Conservation (phyloP, 1,284 basidiomycete genomes). For the Moniliophthora roreri region DNA sequence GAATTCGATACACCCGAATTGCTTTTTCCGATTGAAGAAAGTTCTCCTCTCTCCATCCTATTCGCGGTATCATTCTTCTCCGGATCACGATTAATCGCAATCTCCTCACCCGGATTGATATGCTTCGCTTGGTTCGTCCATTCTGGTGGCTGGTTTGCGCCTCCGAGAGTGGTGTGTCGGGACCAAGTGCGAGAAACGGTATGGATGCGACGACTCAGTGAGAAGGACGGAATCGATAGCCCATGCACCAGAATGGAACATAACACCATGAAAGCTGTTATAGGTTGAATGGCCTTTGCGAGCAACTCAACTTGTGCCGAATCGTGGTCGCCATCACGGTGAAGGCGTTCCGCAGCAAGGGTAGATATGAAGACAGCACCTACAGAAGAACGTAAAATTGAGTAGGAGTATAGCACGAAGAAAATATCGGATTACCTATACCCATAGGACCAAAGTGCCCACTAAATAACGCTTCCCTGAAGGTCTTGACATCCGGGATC, state of each 20-base stretch:
- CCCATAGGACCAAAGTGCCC: conserved; percentile 8
- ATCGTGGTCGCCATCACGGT: background rate
- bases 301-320: background rate
- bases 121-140: conserved; percentile 6
- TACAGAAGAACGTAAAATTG: background rate
- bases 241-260: conserved; percentile 7
- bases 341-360: background rate
- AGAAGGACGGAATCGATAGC: conserved; percentile 7
- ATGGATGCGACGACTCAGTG: conserved; percentile 5
- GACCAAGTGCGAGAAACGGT: conserved; percentile 11
- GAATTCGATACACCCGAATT: background rate
- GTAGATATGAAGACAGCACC: conserved; percentile 8
- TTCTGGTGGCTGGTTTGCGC: background rate
- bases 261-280: conserved; percentile 5
- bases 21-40: background rate
- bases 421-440: conserved; percentile 1
- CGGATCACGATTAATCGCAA: conserved; percentile 10
- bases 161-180: background rate
- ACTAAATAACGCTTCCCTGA: conserved; percentile 5
- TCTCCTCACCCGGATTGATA: conserved; percentile 1
- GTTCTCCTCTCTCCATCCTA: background rate
- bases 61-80: background rate
- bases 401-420: background rate
- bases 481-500: conserved; percentile 8
- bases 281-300: conserved; percentile 1